Percentiles rank a stretch among this genome's conserved stretches.
Conservation (phyloP, 371 early-diverging fungal genomes). For the Syncephalastrum sp. region DNA sequence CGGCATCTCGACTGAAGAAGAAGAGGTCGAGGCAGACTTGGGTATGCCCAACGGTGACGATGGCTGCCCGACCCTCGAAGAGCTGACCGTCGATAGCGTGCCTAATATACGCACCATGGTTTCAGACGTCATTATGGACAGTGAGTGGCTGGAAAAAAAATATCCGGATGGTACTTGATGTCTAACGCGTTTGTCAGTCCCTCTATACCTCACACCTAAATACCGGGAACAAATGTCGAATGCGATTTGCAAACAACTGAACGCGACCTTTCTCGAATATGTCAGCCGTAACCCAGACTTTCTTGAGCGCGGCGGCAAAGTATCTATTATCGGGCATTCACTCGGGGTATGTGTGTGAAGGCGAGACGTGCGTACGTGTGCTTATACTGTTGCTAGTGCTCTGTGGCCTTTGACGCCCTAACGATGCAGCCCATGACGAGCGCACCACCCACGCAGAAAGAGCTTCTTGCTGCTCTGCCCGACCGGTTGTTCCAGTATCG, state of each 20-base stretch:
- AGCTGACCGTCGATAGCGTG: slow-evolving; percentile 78
- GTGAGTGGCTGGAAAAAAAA: slow-evolving; percentile 32
- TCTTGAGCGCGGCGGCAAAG: slow-evolving; percentile 59
- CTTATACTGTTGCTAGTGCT: slow-evolving; percentile 46
- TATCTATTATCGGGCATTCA: slow-evolving; percentile 80
- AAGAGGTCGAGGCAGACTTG: slow-evolving; percentile 52
- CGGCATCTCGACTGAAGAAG: slow-evolving; percentile 58
- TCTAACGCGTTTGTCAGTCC: slow-evolving; percentile 41
- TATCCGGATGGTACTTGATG: not conserved
- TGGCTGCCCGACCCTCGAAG: slow-evolving; percentile 67
- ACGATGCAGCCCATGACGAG: slow-evolving; percentile 52
- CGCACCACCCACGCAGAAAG: slow-evolving; percentile 12
- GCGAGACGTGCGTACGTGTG: not conserved
- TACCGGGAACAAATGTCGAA: slow-evolving; percentile 79
- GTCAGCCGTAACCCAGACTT: slow-evolving; percentile 73
- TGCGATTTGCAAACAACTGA: slow-evolving; percentile 72
- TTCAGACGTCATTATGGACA: slow-evolving; percentile 79
- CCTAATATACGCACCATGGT: slow-evolving; percentile 79
- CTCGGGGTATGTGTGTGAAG: slow-evolving; percentile 55
- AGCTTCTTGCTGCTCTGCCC: slow-evolving; percentile 4
- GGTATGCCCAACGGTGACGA: slow-evolving; percentile 57
- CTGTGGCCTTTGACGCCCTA: slow-evolving; percentile 79
- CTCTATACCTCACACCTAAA: slow-evolving; percentile 80
- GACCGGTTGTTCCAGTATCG: not conserved
- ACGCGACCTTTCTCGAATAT: slow-evolving; percentile 68